Base-by-base conservation (phyloP, 371 early-diverging fungal genomes). In the Mortierella sp. region DNA sequence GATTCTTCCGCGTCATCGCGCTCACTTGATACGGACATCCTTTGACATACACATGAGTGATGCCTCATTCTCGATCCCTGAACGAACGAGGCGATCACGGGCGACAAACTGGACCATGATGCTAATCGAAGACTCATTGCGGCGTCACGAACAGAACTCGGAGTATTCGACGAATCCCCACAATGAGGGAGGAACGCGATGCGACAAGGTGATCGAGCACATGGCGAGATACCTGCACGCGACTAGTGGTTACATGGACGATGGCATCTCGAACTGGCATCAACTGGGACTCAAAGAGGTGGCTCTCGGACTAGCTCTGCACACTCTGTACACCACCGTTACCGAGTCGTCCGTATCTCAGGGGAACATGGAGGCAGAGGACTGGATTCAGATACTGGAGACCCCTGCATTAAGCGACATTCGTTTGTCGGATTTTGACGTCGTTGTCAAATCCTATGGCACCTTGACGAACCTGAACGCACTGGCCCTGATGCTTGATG, bases 41-140 rank as follows among this genome's bases (percentile, higher is more conserved):
- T 58, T 73, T 21, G 59, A 63, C 12, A 24, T 32, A 12, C 49
- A 53, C n/a, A 51, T 73, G 58, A 37, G 31, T 14, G 6, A 30
- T 1, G 19, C 19, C 4, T 11, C 23, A 8, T 19, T 34, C 2
- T 46, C 15, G 2, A 48, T 56, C 17, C 23, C 53, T 3, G 54
- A 47, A 8, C 27, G 48, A 4, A 26, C 28, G 0, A 28, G 37
- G 43, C 58, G 56, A 37, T 26, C 57, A 6, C 49, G 51, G 6
- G 23, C 51, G n/a, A 9, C 43, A 11, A 34, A 48, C 1, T 66
- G 61, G 58, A 46, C 72, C 26, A 21, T 48, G n/a, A 26, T 52
- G 6, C 34, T 73, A 4, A 62, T 73, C n/a, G 46, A 60, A n/a
- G 66, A 72, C 26, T 72, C 72, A 2, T 46, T 72, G 19, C 23